A percentile compares a stretch with the other conserved stretches of the same genome.
phyloP scores from a whole-genome alignment of 805 yeast genomes.

The Schwanniomyces sp. region DNA sequence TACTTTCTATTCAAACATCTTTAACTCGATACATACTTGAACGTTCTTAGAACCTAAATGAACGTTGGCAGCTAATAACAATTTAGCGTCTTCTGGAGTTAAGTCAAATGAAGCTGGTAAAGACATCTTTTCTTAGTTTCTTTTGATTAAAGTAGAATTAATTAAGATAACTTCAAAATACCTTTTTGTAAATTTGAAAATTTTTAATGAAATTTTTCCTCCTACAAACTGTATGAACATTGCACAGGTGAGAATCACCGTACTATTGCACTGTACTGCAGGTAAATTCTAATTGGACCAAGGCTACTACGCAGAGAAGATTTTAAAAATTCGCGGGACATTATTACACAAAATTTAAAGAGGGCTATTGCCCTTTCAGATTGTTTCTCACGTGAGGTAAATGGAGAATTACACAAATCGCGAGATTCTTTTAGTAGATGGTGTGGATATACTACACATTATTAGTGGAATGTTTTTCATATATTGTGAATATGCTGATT shows the following conservation, averaged over 20 bases:
- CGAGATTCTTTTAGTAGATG: not conserved
- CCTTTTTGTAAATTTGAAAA: slow-evolving; percentile 5
- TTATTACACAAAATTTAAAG: not conserved
- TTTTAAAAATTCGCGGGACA: not conserved
- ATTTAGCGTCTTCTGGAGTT: slow-evolving; percentile 98
- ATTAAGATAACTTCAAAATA: slow-evolving; percentile 4
- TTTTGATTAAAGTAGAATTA: slow-evolving; percentile 8
- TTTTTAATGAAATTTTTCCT: slow-evolving; percentile 8
- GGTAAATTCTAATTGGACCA: not conserved
- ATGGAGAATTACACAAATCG: not conserved
- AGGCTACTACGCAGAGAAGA: not conserved
- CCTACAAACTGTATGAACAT: slow-evolving; percentile 1
- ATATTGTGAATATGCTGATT: too few species aligned
- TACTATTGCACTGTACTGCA: slow-evolving; percentile 10
- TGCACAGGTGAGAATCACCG: not conserved
- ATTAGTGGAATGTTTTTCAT: too few species aligned
- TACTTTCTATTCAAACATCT: not conserved
- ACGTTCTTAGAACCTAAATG: slow-evolving; percentile 99
- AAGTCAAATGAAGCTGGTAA: slow-evolving; percentile 86
- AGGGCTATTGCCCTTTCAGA: not conserved
- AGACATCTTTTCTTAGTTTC: slow-evolving; percentile 51
- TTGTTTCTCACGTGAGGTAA: not conserved
- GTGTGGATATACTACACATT: too few species aligned
- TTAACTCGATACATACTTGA: slow-evolving; percentile 67
- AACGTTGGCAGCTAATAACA: slow-evolving; percentile 98